These are phyloP conservation scores for Forsythia viridissima DNA, from an alignment of 257 asterid genomes.

Conservation along the genomic window DNA sequence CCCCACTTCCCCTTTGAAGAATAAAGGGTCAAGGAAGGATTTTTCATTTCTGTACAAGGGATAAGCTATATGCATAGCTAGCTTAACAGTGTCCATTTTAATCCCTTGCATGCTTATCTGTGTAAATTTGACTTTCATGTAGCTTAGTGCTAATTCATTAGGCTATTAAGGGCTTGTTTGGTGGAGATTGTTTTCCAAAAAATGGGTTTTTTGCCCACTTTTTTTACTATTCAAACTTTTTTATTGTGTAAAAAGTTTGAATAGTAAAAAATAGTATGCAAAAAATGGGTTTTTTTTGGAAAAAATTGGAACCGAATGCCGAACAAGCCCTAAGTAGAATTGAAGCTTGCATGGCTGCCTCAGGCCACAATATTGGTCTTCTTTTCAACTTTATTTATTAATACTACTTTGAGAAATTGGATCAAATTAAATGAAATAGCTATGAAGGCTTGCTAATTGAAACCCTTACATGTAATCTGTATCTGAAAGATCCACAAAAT, in stretches of 20 bases:
- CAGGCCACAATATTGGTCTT: background rate
- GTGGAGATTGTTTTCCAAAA: too few relatives aligned
- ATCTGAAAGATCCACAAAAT: constrained; percentile 15
- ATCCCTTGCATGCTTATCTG: background rate
- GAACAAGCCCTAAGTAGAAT: background rate
- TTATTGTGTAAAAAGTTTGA: too few relatives aligned
- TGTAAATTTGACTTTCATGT: background rate
- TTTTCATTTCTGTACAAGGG: background rate
- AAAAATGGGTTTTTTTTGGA: too few relatives aligned
- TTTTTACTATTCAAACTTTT: too few relatives aligned
- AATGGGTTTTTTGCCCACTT: too few relatives aligned
- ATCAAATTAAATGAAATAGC: background rate
- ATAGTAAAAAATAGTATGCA: too few relatives aligned
- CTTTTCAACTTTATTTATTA: background rate
- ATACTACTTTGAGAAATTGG: background rate
- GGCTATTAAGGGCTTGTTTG: background rate
- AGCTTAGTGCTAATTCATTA: background rate
- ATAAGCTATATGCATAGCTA: background rate
- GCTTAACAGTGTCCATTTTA: background rate
- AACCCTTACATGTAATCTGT: constrained; percentile 51
- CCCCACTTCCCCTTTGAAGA: too few relatives aligned
- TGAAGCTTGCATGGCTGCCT: background rate
- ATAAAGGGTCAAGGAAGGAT: background rate
- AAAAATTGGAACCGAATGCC: too few relatives aligned
- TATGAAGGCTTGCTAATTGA: background rate